phyloP scores from a whole-genome alignment of 257 asterid genomes.

The Solanum corneliomulleri region DNA sequence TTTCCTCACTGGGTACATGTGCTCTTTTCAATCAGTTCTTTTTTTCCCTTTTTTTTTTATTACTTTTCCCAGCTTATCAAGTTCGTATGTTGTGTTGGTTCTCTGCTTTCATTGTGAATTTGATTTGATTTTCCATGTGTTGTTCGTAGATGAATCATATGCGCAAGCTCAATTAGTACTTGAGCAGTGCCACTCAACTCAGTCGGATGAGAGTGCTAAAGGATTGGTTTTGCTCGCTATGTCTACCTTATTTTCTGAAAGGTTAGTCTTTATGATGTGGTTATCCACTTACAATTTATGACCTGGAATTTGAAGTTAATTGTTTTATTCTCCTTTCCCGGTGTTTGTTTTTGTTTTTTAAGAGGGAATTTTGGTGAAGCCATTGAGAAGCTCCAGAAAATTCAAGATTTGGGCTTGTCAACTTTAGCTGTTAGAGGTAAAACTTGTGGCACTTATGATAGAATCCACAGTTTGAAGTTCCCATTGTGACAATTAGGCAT shows the following conservation, averaged over 20 bases:
- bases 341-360: background rate
- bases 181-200: slow-evolving; percentile 82
- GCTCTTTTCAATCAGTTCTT: background rate
- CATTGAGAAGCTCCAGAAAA: slow-evolving; percentile 53
- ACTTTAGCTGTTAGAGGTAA: slow-evolving; percentile 65
- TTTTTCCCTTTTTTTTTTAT: too few species aligned
- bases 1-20: background rate
- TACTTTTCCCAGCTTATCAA: background rate
- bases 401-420: slow-evolving; percentile 45
- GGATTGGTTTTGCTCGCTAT: slow-evolving; percentile 73
- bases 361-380: slow-evolving; percentile 66
- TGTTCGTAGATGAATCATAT: slow-evolving; percentile 56
- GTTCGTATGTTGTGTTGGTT: background rate
- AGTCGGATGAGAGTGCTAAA: slow-evolving; percentile 59
- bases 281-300: background rate
- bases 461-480: background rate
- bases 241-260: slow-evolving; percentile 65
- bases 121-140: background rate
- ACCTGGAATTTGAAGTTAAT: background rate
- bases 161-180: slow-evolving; percentile 55
- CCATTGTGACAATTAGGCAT: background rate
- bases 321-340: background rate
- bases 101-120: background rate
- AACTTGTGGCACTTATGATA: background rate
- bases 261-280: slow-evolving; percentile 20